Evolutionary conservation across 1,139 yeast species (phyloP).

Genomic region (Ogataea hybrid): DNA sequence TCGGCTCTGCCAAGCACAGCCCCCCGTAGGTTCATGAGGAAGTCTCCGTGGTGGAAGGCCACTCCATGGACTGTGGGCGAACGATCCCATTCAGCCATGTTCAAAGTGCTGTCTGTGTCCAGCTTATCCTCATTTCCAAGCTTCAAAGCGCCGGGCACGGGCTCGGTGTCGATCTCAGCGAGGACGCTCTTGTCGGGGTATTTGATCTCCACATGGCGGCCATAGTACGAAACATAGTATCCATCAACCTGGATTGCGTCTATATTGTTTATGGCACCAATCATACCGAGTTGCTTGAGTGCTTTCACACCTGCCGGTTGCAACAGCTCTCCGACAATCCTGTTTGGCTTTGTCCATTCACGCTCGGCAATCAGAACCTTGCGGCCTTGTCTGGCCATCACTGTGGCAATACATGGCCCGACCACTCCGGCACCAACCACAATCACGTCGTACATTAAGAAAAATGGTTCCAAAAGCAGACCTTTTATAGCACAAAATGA

Average conservation of each 20-base stretch:
- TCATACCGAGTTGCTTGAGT: conserved; percentile 76
- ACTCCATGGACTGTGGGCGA: conserved; percentile 67
- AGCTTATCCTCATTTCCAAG: conserved; percentile 57
- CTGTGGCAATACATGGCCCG: conserved; percentile 92
- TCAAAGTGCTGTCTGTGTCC: conserved; percentile 47
- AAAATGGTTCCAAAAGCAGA: not conserved
- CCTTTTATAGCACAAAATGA: conserved; percentile 11
- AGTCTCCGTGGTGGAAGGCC: conserved; percentile 90
- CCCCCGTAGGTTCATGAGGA: conserved; percentile 71
- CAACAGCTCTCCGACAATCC: conserved; percentile 94
- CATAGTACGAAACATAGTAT: conserved; percentile 70
- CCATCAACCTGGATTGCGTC: conserved; percentile 81
- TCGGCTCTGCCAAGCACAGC: conserved; percentile 66
- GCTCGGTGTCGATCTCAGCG: conserved; percentile 45
- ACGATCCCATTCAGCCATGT: conserved; percentile 54
- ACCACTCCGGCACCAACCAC: conserved; percentile 94
- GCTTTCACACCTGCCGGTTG: conserved; percentile 95
- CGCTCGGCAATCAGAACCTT: conserved; percentile 75
- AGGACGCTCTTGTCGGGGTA: conserved; percentile 58
- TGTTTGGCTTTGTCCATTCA: conserved; percentile 88
- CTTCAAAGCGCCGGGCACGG: conserved; percentile 53
- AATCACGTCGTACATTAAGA: conserved; percentile 50
- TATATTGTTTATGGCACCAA: conserved; percentile 72
- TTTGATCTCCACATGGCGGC: conserved; percentile 54
- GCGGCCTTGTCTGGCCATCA: conserved; percentile 87